Evolutionary conservation across 2,329 filamentous ascomycete species (phyloP).

Genomic region (Aureobasidium sp.): DNA sequence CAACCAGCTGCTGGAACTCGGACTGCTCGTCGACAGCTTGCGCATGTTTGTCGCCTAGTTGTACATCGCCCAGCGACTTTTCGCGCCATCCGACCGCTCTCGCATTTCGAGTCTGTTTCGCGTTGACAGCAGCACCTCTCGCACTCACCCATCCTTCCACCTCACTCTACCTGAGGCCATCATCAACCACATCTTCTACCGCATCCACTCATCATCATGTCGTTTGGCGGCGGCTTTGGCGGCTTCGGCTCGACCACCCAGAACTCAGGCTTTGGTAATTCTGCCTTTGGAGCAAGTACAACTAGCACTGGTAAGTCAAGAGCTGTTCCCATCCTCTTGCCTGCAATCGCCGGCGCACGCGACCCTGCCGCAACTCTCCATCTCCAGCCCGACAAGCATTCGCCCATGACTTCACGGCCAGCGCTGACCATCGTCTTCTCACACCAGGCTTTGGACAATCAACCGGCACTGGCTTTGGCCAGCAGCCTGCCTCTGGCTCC

Average conservation of each 20-base stretch:
- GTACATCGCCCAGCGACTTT: constrained; percentile 4
- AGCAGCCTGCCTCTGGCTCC: constrained; percentile 24
- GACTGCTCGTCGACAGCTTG: not conserved
- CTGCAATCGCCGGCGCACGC: not conserved
- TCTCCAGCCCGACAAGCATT: not conserved
- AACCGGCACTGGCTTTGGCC: constrained; percentile 21
- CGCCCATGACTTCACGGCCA: constrained; percentile 2
- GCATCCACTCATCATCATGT: constrained; percentile 14
- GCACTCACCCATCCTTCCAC: not conserved
- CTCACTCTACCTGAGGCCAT: not conserved
- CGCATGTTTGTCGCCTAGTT: constrained; percentile 13
- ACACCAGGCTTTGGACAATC: constrained; percentile 19
- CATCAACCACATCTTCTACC: not conserved
- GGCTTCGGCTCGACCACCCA: constrained; percentile 30
- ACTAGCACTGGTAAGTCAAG: constrained; percentile 27
- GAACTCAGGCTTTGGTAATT: constrained; percentile 18
- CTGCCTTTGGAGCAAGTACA: constrained; percentile 19
- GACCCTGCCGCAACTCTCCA: not conserved
- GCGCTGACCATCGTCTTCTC: constrained; percentile 7
- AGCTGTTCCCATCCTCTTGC: not conserved
- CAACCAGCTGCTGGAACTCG: not conserved
- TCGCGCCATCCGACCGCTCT: not conserved
- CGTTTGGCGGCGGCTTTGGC: constrained; percentile 46
- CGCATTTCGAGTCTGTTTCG: constrained; percentile 4
- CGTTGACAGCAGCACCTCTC: constrained; percentile 8